Conservation (phyloP, 352 stramenopile genomes). For the Pythium chondricola region DNA sequence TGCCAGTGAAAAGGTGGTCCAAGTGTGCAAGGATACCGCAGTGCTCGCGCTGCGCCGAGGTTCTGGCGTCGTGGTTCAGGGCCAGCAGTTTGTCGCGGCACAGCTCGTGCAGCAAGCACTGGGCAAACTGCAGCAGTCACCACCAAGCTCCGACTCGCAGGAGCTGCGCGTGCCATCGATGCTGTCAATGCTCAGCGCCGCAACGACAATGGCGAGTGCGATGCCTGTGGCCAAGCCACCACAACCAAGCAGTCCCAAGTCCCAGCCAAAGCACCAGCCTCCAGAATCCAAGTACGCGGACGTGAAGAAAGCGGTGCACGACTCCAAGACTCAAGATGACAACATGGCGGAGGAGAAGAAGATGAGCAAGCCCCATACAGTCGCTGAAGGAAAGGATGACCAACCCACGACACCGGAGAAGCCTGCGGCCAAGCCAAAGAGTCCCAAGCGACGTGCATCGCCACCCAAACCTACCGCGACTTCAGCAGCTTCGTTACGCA, state of each 20-base stretch:
- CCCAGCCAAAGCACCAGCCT: not conserved
- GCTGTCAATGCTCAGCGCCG: slow-evolving; percentile 18
- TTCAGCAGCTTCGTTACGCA: not conserved
- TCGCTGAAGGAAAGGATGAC: not conserved
- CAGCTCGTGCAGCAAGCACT: slow-evolving; percentile 67
- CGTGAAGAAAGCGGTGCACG: not conserved
- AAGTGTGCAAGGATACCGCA: slow-evolving; percentile 61
- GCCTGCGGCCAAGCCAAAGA: slow-evolving; percentile 3
- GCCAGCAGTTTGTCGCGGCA: slow-evolving; percentile 54
- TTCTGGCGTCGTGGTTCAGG: slow-evolving; percentile 52
- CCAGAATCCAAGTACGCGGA: not conserved
- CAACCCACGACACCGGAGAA: not conserved
- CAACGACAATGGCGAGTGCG: not conserved
- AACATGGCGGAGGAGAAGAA: not conserved
- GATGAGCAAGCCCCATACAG: too few relatives aligned
- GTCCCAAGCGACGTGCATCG: not conserved
- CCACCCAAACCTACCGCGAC: not conserved
- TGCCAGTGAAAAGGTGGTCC: slow-evolving; percentile 57
- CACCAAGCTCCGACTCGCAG: slow-evolving; percentile 1
- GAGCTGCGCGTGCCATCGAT: slow-evolving; percentile 17
- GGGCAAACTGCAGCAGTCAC: slow-evolving; percentile 7
- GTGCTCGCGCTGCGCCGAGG: slow-evolving; percentile 48
- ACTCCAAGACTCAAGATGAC: not conserved
- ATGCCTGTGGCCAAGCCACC: not conserved
- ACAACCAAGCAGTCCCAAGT: not conserved